Evolutionary conservation across 2,329 filamentous ascomycete species (phyloP), one percentile per base, ranked within the genome.

Genomic region (Fusarium setosum): DNA sequence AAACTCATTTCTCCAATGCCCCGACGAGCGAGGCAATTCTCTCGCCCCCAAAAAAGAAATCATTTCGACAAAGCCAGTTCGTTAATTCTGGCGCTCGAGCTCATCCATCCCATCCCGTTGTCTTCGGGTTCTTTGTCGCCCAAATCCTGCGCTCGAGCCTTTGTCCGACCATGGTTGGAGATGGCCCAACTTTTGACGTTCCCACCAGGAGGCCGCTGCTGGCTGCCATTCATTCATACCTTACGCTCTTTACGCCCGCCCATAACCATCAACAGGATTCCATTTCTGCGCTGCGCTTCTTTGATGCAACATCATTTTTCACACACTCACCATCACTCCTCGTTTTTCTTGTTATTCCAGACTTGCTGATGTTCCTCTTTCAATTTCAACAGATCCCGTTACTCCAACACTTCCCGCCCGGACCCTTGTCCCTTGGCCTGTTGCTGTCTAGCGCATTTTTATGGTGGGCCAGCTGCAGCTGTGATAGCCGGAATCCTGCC

Each of bases 281-380:
- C n/a, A 47, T 26, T 34, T 24, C 13, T 49, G 35, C 41, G 12
- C 37, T 38, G 37, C 20, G 31, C 23, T 17, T 18, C 31, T 17
- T 59, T 57, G 21, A 52, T 21, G 4, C 37, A 41, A 44, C 32
- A n/a, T 21, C 37, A n/a, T 26, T 24, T 32, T 32, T 41, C 57
- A 58, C 38, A 49, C 34, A 26, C 15, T 18, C 32, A 54, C 50
- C 41, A 24, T 40, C 32, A 20, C 21, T 34, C 31, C 35, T 18
- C 59, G 32, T 32, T 38, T 51, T 29, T 34, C 13, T 51, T 41
- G 11, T 37, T 40, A 32, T 56, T 56, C 47, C 61, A 65, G 62
- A 63, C 53, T 73, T 63, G 57, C 71, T 73, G 71, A 73, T 73
- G 41, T 26, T 61, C 38, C 45, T 58, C 59, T 20, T 67, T 52